phyloP scores from a whole-genome alignment of 495 filamentous ascomycete genomes.

The Diplogelasinospora grovesii region DNA sequence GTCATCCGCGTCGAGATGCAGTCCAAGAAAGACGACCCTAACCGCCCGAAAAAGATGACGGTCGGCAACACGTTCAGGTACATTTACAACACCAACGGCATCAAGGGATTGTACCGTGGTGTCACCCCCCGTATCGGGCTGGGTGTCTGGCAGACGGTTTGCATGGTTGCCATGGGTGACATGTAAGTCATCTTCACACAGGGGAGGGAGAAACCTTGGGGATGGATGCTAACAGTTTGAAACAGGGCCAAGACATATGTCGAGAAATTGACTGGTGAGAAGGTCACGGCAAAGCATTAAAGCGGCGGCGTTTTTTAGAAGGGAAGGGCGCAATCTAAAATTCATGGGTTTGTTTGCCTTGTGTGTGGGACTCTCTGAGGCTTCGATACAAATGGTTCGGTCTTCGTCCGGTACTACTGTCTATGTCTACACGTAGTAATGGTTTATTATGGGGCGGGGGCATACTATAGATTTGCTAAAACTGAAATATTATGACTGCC shows the following conservation, averaged over 20 bases:
- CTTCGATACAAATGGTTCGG: too few relatives aligned
- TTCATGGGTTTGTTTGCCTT: too few relatives aligned
- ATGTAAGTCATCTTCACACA: slow-evolving; percentile 66
- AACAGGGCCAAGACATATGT: slow-evolving; percentile 94
- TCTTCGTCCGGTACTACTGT: too few relatives aligned
- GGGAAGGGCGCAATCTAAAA: too few relatives aligned
- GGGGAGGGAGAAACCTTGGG: too few relatives aligned
- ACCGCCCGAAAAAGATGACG: slow-evolving; percentile 96
- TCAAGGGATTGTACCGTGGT: slow-evolving; percentile 93
- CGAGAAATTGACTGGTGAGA: slow-evolving; percentile 91
- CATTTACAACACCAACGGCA: slow-evolving; percentile 81
- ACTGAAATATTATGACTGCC: too few relatives aligned
- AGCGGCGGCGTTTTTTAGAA: slow-evolving; percentile 34
- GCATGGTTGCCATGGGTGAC: slow-evolving; percentile 99
- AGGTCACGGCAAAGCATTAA: slow-evolving; percentile 97
- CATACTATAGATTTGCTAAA: too few relatives aligned
- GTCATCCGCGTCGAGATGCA: slow-evolving; percentile 99
- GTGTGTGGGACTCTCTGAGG: too few relatives aligned
- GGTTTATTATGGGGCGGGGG: too few relatives aligned
- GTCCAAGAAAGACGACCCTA: slow-evolving; percentile 94
- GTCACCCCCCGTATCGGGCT: slow-evolving; percentile 90
- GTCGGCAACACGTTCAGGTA: slow-evolving; percentile 89
- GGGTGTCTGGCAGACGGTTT: slow-evolving; percentile 98
- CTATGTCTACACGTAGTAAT: too few relatives aligned
- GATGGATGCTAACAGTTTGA: slow-evolving; percentile 5